These are phyloP conservation scores for Conringia planisiliqua DNA, from an alignment of 345 rosid species.

Conservation along the genomic window DNA sequence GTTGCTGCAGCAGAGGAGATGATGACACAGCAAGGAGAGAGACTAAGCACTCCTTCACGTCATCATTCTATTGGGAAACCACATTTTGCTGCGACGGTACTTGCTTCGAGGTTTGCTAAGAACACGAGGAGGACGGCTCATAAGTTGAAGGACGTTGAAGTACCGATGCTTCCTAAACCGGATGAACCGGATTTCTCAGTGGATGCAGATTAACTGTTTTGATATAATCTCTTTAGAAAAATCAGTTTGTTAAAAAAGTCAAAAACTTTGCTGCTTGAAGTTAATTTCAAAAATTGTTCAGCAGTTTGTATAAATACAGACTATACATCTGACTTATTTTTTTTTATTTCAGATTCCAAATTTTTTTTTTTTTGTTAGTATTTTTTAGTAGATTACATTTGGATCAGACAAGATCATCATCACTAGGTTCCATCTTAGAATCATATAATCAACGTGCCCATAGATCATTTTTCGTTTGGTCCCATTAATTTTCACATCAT, in stretches of 20 bases:
- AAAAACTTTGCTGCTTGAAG: constrained; percentile 19
- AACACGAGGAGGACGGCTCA: constrained; percentile 79
- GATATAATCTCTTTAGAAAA: constrained; percentile 2
- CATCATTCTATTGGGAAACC: constrained; percentile 44
- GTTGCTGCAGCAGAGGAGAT: constrained; percentile 20
- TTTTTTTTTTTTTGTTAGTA: neutral
- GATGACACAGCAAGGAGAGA: constrained; percentile 23
- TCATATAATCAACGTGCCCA: neutral
- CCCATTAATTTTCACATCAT: constrained; percentile 4
- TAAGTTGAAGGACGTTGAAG: constrained; percentile 54
- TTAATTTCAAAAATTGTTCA: constrained; percentile 7
- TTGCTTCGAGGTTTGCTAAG: constrained; percentile 85
- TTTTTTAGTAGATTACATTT: neutral
- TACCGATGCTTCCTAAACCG: constrained; percentile 81
- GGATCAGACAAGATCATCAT: neutral
- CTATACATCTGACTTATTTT: constrained; percentile 13
- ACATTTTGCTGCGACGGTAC: constrained; percentile 62
- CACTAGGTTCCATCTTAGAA: neutral
- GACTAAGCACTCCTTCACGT: neutral
- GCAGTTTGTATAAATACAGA: constrained; percentile 34
- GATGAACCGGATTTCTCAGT: constrained; percentile 83
- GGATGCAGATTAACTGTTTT: constrained; percentile 40
- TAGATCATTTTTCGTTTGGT: neutral
- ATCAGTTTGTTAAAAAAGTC: neutral
- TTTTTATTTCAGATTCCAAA: neutral